Conservation (phyloP, 768 basidiomycete genomes). For the Mycena crocata region DNA sequence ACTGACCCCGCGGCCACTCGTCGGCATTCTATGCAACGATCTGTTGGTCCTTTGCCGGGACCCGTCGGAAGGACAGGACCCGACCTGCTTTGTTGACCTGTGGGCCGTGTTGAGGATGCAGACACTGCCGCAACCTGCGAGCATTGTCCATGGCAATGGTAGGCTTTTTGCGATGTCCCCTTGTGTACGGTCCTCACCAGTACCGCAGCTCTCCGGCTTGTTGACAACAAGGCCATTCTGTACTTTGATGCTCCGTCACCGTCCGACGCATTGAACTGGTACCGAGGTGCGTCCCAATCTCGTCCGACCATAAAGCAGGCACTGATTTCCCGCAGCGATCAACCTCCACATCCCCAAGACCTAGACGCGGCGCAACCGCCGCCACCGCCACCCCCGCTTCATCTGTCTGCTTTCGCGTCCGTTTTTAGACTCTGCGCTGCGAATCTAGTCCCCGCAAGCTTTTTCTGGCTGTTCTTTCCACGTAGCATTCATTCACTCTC, state of each 20-base stretch:
- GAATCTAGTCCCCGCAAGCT: constrained; percentile 30
- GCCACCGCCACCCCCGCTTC: constrained; percentile 28
- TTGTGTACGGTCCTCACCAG: constrained; percentile 15
- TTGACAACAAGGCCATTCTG: constrained; percentile 92
- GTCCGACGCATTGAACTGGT: constrained; percentile 90
- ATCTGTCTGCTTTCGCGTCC: constrained; percentile 22
- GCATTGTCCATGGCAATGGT: constrained; percentile 91
- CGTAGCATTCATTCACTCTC: constrained; percentile 20
- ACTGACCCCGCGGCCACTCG: constrained; percentile 79
- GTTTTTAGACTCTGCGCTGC: constrained; percentile 27
- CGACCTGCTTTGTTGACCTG: constrained; percentile 82
- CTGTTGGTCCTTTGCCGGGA: constrained; percentile 92
- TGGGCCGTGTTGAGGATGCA: constrained; percentile 98
- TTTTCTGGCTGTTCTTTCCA: constrained; percentile 17
- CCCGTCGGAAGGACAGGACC: constrained; percentile 84
- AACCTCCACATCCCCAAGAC: constrained; percentile 90
- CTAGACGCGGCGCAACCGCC: constrained; percentile 48
- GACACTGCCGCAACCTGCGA: constrained; percentile 89
- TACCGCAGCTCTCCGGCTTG: constrained; percentile 78
- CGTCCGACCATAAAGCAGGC: neutral
- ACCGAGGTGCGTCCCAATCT: constrained; percentile 70
- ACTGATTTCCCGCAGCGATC: constrained; percentile 66
- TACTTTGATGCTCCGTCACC: constrained; percentile 90
- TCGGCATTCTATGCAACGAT: constrained; percentile 93
- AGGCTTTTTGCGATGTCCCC: constrained; percentile 21